Base-by-base conservation (phyloP, 2,329 filamentous ascomycete species). In the Alternaria triticimaculans region DNA sequence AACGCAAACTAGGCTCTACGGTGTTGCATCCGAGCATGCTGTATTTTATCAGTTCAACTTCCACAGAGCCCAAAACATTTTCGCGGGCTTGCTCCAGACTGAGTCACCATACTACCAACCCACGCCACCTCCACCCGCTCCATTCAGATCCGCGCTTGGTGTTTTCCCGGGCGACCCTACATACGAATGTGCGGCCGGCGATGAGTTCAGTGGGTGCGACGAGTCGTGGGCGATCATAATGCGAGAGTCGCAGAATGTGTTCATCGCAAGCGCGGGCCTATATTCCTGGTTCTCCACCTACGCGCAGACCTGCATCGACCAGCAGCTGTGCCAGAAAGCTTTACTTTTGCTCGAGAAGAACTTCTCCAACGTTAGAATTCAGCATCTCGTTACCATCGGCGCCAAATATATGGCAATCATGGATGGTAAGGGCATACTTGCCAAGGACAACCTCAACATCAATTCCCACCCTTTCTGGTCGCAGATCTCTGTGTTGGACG, bases 21-120 rank as follows among this genome's bases (percentile, higher is more conserved):
- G 45, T 25, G 94, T 91, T 1, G 80, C 83, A 1, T 85, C 85
- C 6, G 87, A 89, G 76, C 87, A 89, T 75, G 82, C 80, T 71
- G 81, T 84, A 68, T 76, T 88, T 8, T 89, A 88, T 81, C 95
- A 97, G 84, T 97, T 96, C 84, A 91, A 96, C 80, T 82, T 97
- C 72, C 82, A 85, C 76, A 89, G 89, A 64, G 91, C 93, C 6
- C 84, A 88, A 73, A 91, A 94, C 76, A 86, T 96, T 65, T 96
- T 90, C 82, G 89, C 95, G 84, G 89, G 87, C 6, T 81, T 92
- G 48, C 92, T 96, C 72, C 94, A 97, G 83, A 92, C 91, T 6
- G 94, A 97, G 82, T 96, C 93, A 6, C 91, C 93, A n/a, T 87
- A 88, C 84, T 62, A 50, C 10, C 46, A 57, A 18, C 45, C 30